phyloP scores from a whole-genome alignment of 768 basidiomycete species.

The Hortiboletus campestris region DNA sequence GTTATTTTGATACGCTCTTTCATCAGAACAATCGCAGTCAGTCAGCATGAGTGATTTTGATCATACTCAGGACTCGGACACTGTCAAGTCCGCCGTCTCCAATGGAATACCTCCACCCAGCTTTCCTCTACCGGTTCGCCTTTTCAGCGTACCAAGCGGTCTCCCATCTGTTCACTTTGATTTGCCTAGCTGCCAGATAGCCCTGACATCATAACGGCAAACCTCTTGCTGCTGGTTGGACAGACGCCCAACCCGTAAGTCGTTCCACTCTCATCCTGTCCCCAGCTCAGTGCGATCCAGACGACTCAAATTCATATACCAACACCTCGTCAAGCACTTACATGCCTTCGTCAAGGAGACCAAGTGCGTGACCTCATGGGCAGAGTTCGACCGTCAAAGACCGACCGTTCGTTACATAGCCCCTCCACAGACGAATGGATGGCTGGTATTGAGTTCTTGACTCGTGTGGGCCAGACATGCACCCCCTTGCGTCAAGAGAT shows the following conservation, averaged over 20 bases:
- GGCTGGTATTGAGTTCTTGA: constrained; percentile 75
- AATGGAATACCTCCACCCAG: constrained; percentile 41
- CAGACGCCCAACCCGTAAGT: constrained; percentile 41
- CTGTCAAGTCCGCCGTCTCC: constrained; percentile 30
- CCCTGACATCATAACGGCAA: constrained; percentile 50
- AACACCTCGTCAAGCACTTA: constrained; percentile 59
- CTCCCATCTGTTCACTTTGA: neutral
- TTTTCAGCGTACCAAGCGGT: neutral
- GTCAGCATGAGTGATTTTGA: constrained; percentile 13
- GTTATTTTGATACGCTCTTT: neutral
- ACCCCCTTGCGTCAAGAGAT: constrained; percentile 73
- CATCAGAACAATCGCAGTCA: neutral
- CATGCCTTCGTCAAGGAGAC: constrained; percentile 77
- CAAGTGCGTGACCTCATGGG: constrained; percentile 34
- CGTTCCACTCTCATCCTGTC: neutral
- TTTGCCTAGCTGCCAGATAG: constrained; percentile 43
- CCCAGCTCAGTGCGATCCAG: constrained; percentile 17
- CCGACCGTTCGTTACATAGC: constrained; percentile 24
- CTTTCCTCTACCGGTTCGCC: constrained; percentile 41
- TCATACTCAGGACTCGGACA: neutral
- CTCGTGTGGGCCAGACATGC: constrained; percentile 69
- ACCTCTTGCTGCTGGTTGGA: constrained; percentile 40
- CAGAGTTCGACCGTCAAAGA: neutral
- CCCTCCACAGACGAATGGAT: constrained; percentile 87
- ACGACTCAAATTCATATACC: constrained; percentile 46